A percentile compares a stretch with the other conserved stretches of the same genome.
phyloP scores from a whole-genome alignment of 805 yeast genomes.

The Ogataea philodendri region DNA sequence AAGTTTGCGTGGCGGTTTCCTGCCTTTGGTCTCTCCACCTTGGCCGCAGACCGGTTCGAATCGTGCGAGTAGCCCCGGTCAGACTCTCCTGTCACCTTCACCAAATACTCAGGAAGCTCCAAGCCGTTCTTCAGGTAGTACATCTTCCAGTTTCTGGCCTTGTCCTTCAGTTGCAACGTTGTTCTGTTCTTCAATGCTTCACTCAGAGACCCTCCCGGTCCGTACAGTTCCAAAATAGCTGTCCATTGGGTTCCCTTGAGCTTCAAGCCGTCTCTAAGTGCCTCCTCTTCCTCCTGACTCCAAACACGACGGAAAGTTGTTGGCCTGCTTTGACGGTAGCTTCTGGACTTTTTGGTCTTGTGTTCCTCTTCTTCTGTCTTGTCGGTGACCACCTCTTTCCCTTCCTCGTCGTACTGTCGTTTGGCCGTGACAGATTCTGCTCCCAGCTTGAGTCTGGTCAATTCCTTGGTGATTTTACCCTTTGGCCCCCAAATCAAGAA shows the following conservation, averaged over 20 bases:
- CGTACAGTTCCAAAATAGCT: conserved; percentile 82
- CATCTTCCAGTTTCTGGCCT: conserved; percentile 95
- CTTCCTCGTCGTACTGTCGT: conserved; percentile 8
- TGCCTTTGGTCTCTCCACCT: conserved; percentile 24
- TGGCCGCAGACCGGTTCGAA: conserved; percentile 8
- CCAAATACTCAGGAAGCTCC: conserved; percentile 76
- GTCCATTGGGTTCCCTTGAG: conserved; percentile 93
- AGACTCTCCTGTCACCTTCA: conserved; percentile 83
- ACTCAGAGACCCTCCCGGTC: conserved; percentile 85
- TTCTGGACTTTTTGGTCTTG: conserved; percentile 13
- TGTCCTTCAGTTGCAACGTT: conserved; percentile 91
- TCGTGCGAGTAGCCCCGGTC: conserved; percentile 34
- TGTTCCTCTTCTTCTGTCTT: conserved; percentile 14
- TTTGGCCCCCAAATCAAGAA: conserved; percentile 64
- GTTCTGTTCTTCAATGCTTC: conserved; percentile 85
- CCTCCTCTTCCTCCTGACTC: conserved; percentile 86
- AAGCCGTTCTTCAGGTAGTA: conserved; percentile 71
- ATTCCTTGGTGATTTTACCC: conserved; percentile 32
- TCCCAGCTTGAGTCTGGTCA: conserved; percentile 17
- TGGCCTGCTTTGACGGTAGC: conserved; percentile 28
- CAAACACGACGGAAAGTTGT: conserved; percentile 61
- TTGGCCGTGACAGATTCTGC: conserved; percentile 10
- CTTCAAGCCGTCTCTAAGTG: conserved; percentile 76
- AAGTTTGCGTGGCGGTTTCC: conserved; percentile 19
- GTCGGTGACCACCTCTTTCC: conserved; percentile 5